Evolutionary conservation across 108 stramenopile genomes (phyloP).

Genomic region (Nitzschia putrida): DNA sequence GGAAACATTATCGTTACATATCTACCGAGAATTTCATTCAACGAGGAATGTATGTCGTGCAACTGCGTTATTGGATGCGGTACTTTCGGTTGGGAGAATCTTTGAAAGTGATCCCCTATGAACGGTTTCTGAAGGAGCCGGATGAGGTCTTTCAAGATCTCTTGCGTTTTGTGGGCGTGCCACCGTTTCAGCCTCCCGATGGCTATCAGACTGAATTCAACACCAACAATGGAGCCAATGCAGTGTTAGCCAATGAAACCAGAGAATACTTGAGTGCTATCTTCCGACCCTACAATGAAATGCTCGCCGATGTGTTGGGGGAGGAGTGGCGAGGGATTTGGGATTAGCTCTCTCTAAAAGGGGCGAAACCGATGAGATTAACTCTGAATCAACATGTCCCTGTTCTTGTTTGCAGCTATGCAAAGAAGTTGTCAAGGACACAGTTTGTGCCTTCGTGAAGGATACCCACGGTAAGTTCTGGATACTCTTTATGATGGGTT

Average conservation of each 20-base stretch:
- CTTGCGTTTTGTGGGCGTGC: constrained; percentile 19
- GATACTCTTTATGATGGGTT: no score
- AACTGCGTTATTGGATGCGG: constrained; percentile 35
- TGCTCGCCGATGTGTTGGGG: constrained; percentile 26
- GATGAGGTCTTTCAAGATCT: constrained; percentile 18
- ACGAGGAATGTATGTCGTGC: constrained; percentile 40
- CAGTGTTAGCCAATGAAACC: constrained; percentile 13
- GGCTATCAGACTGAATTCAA: constrained; percentile 9
- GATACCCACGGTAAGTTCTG: no score
- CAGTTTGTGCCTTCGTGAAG: no score
- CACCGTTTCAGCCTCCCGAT: constrained; percentile 8
- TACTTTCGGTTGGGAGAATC: constrained; percentile 26
- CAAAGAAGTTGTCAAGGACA: no score
- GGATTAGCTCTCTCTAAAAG: no score
- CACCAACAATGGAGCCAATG: background rate
- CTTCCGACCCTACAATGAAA: constrained; percentile 33
- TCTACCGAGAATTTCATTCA: constrained; percentile 32
- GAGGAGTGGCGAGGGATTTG: constrained; percentile 28
- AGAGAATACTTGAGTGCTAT: constrained; percentile 28
- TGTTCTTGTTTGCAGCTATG: no score
- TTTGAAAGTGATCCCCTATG: constrained; percentile 28
- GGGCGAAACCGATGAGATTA: no score
- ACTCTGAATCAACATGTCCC: no score
- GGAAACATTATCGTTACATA: constrained; percentile 28
- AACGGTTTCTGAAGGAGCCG: constrained; percentile 15